Base-by-base conservation (phyloP, 2,329 filamentous ascomycete species). In the Dichotomopilus funicola region DNA sequence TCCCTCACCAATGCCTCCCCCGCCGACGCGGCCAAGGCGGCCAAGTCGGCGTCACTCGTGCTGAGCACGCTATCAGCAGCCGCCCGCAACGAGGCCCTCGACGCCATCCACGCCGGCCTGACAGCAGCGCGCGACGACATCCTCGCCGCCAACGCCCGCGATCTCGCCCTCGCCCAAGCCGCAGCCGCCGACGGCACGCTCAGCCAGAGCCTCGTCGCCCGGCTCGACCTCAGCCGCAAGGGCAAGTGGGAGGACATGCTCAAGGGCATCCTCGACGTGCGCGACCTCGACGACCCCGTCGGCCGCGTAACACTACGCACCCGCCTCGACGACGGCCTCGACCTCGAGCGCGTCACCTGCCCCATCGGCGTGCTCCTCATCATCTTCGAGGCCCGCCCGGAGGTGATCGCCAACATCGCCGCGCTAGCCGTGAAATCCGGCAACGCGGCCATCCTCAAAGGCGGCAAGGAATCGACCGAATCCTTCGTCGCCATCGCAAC, bases 221-320 rank as follows among this genome's bases (percentile, higher is more conserved):
- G 94, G 54, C 79, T 99, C 59, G 92, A 99, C 71, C 77, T 99
- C 49, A 85, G 83, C 49, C 87, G 88, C 70, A 82, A 84, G 67
- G 92, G 92, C 56, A 97, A 97, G 75, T 99, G 87, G 78, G 91
- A 96, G 67, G 94, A 97, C 68, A 97, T 99, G 94, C 78, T 99
- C 61, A 87, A 91, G 74, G 94, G 94, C 33, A 95, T 99, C 59
- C 73, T 95, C 58, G 90, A 96, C 72, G 94, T 99, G 59, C 81
- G 87, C 62, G 80, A 82, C 50, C 78, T 99, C 34, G 81, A 88
- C 49, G 94, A 99, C 73, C 94, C 94, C 90, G 89, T 97, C 66
- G 92, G 92, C 65, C 87, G 87, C 68, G 79, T 94, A 53, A 91
- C 89, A 42, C 77, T 95, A 66, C 84, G 87, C 60, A 97, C 91